Conservation (phyloP, 2,329 filamentous ascomycete species). For the Lecanicillium sp. region DNA sequence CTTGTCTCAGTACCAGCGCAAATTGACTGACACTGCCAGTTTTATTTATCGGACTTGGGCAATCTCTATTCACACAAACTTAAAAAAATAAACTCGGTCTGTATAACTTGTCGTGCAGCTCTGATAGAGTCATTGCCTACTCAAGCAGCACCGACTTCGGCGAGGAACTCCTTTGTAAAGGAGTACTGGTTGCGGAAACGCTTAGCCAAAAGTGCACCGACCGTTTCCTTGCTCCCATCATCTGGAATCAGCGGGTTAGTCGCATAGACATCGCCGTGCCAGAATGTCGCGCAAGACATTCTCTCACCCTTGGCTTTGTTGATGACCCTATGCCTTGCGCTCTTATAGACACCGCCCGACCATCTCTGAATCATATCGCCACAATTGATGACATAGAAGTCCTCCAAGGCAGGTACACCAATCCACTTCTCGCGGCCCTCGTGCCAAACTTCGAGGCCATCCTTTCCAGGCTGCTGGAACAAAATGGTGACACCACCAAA, state of each 20-base stretch:
- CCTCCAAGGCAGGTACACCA: slow-evolving; percentile 19
- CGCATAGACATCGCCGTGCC: slow-evolving; percentile 17
- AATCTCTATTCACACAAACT: too few species aligned
- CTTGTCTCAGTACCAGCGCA: too few species aligned
- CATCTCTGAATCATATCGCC: slow-evolving; percentile 27
- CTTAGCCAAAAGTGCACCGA: slow-evolving; percentile 15
- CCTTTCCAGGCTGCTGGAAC: slow-evolving; percentile 19
- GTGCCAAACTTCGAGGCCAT: slow-evolving; percentile 21
- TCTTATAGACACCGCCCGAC: slow-evolving; percentile 20
- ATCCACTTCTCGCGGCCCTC: slow-evolving; percentile 18
- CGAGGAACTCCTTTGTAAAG: slow-evolving; percentile 3
- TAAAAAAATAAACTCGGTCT: too few species aligned
- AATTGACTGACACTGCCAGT: too few species aligned
- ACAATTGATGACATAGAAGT: slow-evolving; percentile 27
- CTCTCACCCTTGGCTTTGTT: slow-evolving; percentile 17
- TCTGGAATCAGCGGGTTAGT: slow-evolving; percentile 16
- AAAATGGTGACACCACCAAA: slow-evolving; percentile 21
- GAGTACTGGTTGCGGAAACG: slow-evolving; percentile 12
- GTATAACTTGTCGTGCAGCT: too few species aligned
- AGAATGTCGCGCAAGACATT: slow-evolving; percentile 13
- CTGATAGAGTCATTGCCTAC: too few species aligned
- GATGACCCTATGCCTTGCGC: slow-evolving; percentile 20
- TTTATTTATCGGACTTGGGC: too few species aligned
- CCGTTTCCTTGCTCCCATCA: slow-evolving; percentile 13
- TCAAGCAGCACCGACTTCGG: not conserved